A percentile compares a stretch with the other conserved stretches of the same genome.
These are phyloP conservation scores for Naganishia vaughanmartiniae DNA, from an alignment of 768 basidiomycete species.

Conservation along the genomic window DNA sequence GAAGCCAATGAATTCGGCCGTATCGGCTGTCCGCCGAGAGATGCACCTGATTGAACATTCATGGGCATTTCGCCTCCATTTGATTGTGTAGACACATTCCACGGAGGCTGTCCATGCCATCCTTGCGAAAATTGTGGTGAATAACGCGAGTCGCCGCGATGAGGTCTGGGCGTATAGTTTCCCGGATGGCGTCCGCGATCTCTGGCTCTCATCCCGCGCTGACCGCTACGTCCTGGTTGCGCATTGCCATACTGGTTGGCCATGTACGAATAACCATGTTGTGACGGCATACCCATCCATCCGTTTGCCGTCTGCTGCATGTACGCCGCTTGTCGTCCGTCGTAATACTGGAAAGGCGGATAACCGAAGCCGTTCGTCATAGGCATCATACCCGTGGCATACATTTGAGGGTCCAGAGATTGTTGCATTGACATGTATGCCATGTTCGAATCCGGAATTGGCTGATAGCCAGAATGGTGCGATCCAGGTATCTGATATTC, in stretches of 20 bases:
- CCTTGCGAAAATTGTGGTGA: neutral
- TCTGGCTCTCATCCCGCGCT: neutral
- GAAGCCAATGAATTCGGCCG: neutral
- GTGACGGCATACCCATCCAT: conserved; percentile 1
- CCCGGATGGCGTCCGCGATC: neutral
- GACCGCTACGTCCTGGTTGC: conserved; percentile 2
- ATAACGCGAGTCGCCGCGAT: neutral
- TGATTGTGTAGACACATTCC: neutral
- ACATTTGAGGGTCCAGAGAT: conserved; percentile 1
- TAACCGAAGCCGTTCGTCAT: neutral
- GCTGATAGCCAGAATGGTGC: conserved; percentile 6
- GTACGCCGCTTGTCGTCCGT: conserved; percentile 1
- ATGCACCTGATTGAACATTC: neutral
- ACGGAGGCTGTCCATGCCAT: neutral
- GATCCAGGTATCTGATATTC: neutral
- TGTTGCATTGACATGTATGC: conserved; percentile 24
- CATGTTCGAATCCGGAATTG: conserved; percentile 18
- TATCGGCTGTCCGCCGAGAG: neutral
- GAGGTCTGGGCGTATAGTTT: neutral
- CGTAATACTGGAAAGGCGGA: neutral
- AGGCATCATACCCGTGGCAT: neutral
- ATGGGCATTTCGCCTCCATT: neutral
- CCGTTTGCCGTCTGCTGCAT: neutral
- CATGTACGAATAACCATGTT: neutral
- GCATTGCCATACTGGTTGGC: neutral